Evolutionary conservation across 129 eudicot genomes (phyloP), one percentile per base, ranked within the genome.

Genomic region (Dittrichia graveolens): DNA sequence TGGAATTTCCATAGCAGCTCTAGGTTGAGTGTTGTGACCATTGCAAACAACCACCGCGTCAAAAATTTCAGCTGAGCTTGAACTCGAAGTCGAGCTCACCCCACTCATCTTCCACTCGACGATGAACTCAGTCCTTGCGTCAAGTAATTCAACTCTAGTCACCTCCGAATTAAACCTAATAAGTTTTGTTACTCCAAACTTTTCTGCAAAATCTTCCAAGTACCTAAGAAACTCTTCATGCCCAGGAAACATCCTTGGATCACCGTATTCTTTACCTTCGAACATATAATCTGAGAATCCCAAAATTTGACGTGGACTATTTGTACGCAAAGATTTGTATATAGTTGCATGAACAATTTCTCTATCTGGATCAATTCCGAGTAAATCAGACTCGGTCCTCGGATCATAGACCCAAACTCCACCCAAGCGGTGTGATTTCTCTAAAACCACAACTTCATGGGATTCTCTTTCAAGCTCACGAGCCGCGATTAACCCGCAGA

Each of bases 381-480:
- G 48, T 24, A 81, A 85, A 37, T 92, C 97, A 0, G 89, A 63
- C 37, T 92, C 96, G 3, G 82, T 81, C 10, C 81, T 78, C 5
- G 97, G 87, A 61, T 83, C 79, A 64, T 92, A 92, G 13, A 84
- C 82, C 97, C 97, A 92, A 43, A 78, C 78, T 6, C 97, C 97
- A n/a, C 96, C 97, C 6, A 84, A 55, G 60, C 74, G 77, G 44
- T 70, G 41, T 0, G 77, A 41, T 77, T 85, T 85, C 61, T 92
- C 96, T 1, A 70, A 81, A 34, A 88, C 87, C 4, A 85, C 84
- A 6, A 92, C 89, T 47, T 58, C 73, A 78, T 88, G 97, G 46
- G 83, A 84, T 72, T 81, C 93, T 14, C 78, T 62, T 55, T 72
- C 80, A 11, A 92, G 93, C 60, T 89, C 93, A 14, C 87, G 87